phyloP scores from a whole-genome alignment of 192 early-diverging fungal genomes.

The Lunasporangiospora selenospora region DNA sequence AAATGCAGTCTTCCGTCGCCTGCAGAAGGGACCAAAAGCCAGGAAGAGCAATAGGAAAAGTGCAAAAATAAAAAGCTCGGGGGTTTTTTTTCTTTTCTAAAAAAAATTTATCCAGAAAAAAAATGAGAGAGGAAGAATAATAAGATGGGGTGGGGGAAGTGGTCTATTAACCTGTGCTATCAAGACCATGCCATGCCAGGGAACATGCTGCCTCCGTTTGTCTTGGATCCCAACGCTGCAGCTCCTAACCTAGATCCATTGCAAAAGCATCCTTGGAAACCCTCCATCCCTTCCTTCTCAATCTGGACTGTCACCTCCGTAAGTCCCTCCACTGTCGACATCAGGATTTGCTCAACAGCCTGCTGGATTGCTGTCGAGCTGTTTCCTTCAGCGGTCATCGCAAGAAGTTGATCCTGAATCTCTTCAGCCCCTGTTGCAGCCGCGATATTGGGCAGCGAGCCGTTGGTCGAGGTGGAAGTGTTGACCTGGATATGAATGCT shows the following conservation, averaged over 20 bases:
- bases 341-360: slow-evolving; percentile 48
- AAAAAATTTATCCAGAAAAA: too few species aligned
- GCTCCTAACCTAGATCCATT: slow-evolving; percentile 38
- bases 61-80: slow-evolving; percentile 13
- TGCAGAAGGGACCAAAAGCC: background rate
- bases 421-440: too few species aligned
- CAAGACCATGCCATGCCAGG: too few species aligned
- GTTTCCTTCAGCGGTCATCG: slow-evolving; percentile 17
- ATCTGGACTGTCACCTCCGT: slow-evolving; percentile 60
- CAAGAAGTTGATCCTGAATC: too few species aligned
- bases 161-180: too few species aligned
- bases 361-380: slow-evolving; percentile 43
- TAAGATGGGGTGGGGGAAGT: too few species aligned
- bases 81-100: too few species aligned
- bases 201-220: too few species aligned
- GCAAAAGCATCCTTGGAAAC: slow-evolving; percentile 49
- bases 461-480: slow-evolving; percentile 14
- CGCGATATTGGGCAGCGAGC: too few species aligned
- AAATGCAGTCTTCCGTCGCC: slow-evolving; percentile 17
- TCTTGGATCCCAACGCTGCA: too few species aligned
- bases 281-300: slow-evolving; percentile 44
- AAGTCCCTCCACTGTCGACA: slow-evolving; percentile 55
- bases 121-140: too few species aligned
- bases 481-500: slow-evolving; percentile 57
- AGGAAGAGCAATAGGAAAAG: slow-evolving; percentile 12